A percentile compares a stretch with the other conserved stretches of the same genome.
Conservation (phyloP, 169 alveolate species). For the Cryptosporidium viatorum region DNA sequence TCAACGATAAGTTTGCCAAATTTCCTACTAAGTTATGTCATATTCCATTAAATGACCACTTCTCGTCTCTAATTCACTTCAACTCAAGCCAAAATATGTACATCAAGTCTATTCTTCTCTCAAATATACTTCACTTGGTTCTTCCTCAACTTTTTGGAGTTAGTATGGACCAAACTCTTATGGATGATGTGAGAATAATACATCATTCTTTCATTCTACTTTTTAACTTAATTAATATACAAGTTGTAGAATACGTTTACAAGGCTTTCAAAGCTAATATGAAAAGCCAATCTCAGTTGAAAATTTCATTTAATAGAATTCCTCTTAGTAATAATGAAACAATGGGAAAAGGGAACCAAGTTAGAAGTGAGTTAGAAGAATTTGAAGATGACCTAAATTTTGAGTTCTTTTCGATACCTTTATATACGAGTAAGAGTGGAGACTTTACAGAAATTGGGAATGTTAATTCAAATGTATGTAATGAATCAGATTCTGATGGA, state of each 20-base stretch:
- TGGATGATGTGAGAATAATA: conserved; percentile 16
- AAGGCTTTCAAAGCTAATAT: neutral
- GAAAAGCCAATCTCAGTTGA: neutral
- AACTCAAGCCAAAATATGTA: conserved; percentile 10
- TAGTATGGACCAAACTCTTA: neutral
- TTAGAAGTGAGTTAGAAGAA: neutral
- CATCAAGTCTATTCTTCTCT: conserved; percentile 6
- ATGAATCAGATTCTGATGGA: neutral
- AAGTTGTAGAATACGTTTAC: neutral
- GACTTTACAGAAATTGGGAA: too few species aligned
- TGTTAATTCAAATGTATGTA: neutral
- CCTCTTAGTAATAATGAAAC: neutral
- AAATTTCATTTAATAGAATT: neutral
- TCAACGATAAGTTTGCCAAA: neutral
- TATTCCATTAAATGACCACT: neutral
- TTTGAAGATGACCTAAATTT: neutral
- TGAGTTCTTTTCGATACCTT: conserved; percentile 5
- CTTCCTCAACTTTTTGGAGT: conserved; percentile 10
- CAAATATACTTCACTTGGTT: conserved; percentile 18
- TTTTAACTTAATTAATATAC: conserved; percentile 45
- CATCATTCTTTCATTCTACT: conserved; percentile 31
- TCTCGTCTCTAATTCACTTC: conserved; percentile 9
- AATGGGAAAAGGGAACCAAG: neutral
- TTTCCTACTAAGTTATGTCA: conserved; percentile 51
- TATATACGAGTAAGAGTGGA: too few species aligned